These are phyloP conservation scores for Candida khao-thaluensis DNA, from an alignment of 805 yeast genomes.

Conservation along the genomic window DNA sequence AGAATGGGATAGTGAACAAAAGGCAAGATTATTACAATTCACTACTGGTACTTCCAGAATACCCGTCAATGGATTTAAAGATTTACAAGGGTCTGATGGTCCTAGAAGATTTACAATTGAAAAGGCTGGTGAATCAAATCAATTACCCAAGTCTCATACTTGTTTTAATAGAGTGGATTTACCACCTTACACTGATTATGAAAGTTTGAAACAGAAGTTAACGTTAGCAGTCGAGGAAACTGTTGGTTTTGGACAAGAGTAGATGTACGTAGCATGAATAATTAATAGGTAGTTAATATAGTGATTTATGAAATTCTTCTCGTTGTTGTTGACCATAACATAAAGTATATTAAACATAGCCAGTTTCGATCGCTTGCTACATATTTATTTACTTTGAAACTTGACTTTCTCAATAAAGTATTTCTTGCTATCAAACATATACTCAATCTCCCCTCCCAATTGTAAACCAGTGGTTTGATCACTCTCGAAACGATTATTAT, in stretches of 20 bases:
- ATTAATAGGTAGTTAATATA: conserved; percentile 5
- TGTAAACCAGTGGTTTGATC: no score
- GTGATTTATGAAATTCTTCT: conserved; percentile 1
- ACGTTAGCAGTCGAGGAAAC: conserved; percentile 98
- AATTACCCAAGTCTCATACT: conserved; percentile 95
- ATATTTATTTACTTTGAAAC: no score
- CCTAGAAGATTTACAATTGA: conserved; percentile 99
- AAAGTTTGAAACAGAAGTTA: conserved; percentile 81
- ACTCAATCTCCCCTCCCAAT: no score
- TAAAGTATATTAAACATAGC: no score
- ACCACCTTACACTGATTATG: conserved; percentile 88
- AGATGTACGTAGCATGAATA: no score
- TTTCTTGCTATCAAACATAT: no score
- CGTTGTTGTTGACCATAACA: no score
- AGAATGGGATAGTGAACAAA: conserved; percentile 95
- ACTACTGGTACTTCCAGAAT: conserved; percentile 99
- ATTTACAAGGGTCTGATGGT: conserved; percentile 97
- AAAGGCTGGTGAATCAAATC: conserved; percentile 92
- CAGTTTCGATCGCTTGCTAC: no score
- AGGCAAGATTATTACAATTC: conserved; percentile 91
- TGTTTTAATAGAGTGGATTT: conserved; percentile 98
- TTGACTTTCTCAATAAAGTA: no score
- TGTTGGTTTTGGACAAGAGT: conserved; percentile 98
- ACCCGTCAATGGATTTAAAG: conserved; percentile 98
- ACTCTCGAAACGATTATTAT: no score